These are phyloP conservation scores for Podospora pseudopauciseta DNA, from an alignment of 495 filamentous ascomycete genomes.

Conservation along the genomic window DNA sequence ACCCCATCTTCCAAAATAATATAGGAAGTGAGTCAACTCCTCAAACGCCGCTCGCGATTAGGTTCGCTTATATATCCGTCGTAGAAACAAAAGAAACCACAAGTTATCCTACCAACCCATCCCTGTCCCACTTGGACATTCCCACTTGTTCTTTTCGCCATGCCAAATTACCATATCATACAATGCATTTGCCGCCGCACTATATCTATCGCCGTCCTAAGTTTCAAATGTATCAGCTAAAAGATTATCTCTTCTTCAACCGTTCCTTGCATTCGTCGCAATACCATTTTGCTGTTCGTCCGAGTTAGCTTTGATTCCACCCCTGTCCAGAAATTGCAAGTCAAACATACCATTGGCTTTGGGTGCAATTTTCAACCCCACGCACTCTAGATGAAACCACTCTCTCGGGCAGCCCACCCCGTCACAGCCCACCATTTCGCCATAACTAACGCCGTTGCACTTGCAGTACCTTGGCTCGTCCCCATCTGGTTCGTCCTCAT, in stretches of 20 bases:
- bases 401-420: slow-evolving; percentile 79
- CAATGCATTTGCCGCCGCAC: background rate
- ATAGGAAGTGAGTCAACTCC: background rate
- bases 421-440: slow-evolving; percentile 98
- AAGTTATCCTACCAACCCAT: background rate
- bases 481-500: slow-evolving; percentile 63
- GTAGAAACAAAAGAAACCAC: background rate
- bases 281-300: slow-evolving; percentile 75
- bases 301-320: background rate
- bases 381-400: slow-evolving; percentile 96
- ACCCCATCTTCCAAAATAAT: background rate
- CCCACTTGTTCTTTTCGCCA: background rate
- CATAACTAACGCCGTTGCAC: slow-evolving; percentile 89
- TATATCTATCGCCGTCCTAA: background rate
- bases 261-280: slow-evolving; percentile 81
- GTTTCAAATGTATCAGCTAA: background rate
- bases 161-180: background rate
- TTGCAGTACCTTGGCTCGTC: slow-evolving; percentile 89
- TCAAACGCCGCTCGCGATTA: background rate
- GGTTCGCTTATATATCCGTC: background rate
- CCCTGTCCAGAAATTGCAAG: slow-evolving; percentile 25
- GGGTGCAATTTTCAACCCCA: slow-evolving; percentile 81
- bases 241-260: slow-evolving; percentile 41
- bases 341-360: slow-evolving; percentile 69
- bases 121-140: background rate